Conservation (phyloP, 345 rosid genomes). For the Eucalyptus polyanthemos region DNA sequence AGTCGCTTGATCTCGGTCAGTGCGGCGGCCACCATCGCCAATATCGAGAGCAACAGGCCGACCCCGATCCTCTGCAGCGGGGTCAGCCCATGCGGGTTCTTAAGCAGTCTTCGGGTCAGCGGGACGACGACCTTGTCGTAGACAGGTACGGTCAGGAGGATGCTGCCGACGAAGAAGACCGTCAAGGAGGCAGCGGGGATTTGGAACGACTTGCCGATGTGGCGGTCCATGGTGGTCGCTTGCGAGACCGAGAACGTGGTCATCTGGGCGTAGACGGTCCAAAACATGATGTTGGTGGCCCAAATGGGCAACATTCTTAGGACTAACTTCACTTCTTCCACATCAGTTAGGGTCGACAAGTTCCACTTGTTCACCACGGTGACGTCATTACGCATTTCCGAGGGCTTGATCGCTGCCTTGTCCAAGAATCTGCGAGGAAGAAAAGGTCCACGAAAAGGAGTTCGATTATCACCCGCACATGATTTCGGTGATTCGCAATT, state of each 20-base stretch:
- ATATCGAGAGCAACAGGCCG: constrained; percentile 39
- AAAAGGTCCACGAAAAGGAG: background rate
- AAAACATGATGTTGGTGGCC: constrained; percentile 82
- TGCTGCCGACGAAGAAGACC: constrained; percentile 75
- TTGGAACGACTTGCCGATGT: constrained; percentile 57
- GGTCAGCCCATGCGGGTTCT: constrained; percentile 69
- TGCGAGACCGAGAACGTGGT: constrained; percentile 92
- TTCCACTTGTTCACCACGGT: constrained; percentile 50
- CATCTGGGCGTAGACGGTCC: constrained; percentile 97
- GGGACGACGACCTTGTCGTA: constrained; percentile 62
- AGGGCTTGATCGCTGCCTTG: constrained; percentile 63
- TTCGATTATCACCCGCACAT: background rate
- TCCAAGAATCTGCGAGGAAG: constrained; percentile 61
- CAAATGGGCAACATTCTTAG: constrained; percentile 85
- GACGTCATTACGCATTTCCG: background rate
- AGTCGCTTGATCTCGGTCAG: constrained; percentile 56
- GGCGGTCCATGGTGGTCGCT: constrained; percentile 86
- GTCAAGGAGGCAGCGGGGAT: constrained; percentile 75
- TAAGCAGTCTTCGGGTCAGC: constrained; percentile 28
- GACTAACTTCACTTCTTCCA: constrained; percentile 88
- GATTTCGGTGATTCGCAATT: background rate
- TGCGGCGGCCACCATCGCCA: constrained; percentile 72
- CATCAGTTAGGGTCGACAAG: constrained; percentile 76
- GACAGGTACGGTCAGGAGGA: constrained; percentile 70
- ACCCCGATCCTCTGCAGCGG: constrained; percentile 79